Evolutionary conservation across 2,329 filamentous ascomycete genomes (phyloP).

Genomic region (Colletotrichum nymphaeae): DNA sequence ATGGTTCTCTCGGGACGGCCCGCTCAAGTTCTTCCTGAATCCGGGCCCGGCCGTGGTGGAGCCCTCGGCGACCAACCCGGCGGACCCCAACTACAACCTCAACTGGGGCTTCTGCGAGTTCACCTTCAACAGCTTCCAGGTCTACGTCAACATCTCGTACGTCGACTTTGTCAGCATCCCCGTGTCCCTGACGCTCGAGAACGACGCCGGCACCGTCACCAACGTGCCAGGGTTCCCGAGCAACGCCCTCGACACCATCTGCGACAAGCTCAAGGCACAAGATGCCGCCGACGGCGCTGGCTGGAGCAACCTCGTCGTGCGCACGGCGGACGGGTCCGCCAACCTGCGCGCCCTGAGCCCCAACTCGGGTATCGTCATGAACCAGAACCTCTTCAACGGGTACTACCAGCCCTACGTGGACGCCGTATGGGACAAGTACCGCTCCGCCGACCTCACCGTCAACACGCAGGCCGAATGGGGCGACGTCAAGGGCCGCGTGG

Average conservation of each 20-base stretch:
- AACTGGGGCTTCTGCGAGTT: slow-evolving; percentile 78
- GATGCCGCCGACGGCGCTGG: slow-evolving; percentile 57
- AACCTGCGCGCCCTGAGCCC: slow-evolving; percentile 65
- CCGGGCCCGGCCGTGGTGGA: slow-evolving; percentile 79
- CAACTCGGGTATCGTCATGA: slow-evolving; percentile 59
- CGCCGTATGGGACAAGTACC: slow-evolving; percentile 64
- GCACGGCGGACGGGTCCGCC: slow-evolving; percentile 46
- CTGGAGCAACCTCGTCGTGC: slow-evolving; percentile 64
- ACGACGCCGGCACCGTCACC: slow-evolving; percentile 55
- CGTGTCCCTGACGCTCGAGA: slow-evolving; percentile 66
- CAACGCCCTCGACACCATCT: slow-evolving; percentile 59
- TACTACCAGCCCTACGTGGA: slow-evolving; percentile 65
- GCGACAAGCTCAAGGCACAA: slow-evolving; percentile 57
- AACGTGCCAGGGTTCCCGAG: slow-evolving; percentile 61
- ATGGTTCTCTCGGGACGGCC: slow-evolving; percentile 73
- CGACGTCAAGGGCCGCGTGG: slow-evolving; percentile 56
- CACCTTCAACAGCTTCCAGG: slow-evolving; percentile 69
- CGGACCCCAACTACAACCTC: slow-evolving; percentile 70
- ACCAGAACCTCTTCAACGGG: slow-evolving; percentile 56
- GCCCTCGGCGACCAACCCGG: slow-evolving; percentile 75
- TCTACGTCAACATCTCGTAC: slow-evolving; percentile 78
- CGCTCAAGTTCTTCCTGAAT: slow-evolving; percentile 77
- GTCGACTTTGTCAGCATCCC: slow-evolving; percentile 81
- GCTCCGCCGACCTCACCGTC: slow-evolving; percentile 55
- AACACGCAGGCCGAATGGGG: slow-evolving; percentile 68